Evolutionary conservation across 208 protist species (phyloP), one percentile per base, ranked within the genome.

Genomic region (Leishmania major): DNA sequence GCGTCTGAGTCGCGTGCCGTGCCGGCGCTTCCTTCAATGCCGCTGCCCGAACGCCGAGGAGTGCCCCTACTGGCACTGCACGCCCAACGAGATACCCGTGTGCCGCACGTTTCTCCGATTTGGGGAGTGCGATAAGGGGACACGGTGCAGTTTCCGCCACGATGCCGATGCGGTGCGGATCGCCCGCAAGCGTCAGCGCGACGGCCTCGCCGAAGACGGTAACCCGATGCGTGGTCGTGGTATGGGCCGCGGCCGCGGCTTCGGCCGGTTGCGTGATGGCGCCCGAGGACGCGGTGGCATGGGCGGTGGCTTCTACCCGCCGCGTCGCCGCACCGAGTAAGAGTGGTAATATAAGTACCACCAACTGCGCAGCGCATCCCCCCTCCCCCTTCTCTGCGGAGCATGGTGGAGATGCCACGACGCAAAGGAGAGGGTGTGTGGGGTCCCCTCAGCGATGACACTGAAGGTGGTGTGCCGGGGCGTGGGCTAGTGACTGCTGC

Each of bases 51-150:
- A 88, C 11, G 82, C 64, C 0, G 91, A 90, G 5, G 86, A 90
- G 37, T 97, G 94, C 81, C 91, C 91, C 8, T 97, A 93, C 83
- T 89, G 89, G 89, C 94, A 97, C 89, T 96, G 92, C 84, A 87
- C 78, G 1, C 88, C 85, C 17, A 78, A 85, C 31, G 94, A 95
- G 45, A 81, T 95, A 7, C 92, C 94, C 0, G 85, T 89, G 62
- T 97, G 94, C 71, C 91, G 89, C 35, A 88, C 84, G 19, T 92
- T 94, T 81, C 64, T 87, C 15, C 89, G 89, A 45, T 87, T 78
- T 55, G 88, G 88, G 28, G 51, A 84, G 10, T 97, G 94, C 77
- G 87, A 91, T 19, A 92, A 91, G 72, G 92, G 92, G 0, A 70
- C 83, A 3, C 79, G 90, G 47, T 97, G 94, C 85, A 93, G 87